Evolutionary conservation across 2,329 filamentous ascomycete genomes (phyloP), one percentile per base, ranked within the genome.

Genomic region (Penicillium psychrosexuale): DNA sequence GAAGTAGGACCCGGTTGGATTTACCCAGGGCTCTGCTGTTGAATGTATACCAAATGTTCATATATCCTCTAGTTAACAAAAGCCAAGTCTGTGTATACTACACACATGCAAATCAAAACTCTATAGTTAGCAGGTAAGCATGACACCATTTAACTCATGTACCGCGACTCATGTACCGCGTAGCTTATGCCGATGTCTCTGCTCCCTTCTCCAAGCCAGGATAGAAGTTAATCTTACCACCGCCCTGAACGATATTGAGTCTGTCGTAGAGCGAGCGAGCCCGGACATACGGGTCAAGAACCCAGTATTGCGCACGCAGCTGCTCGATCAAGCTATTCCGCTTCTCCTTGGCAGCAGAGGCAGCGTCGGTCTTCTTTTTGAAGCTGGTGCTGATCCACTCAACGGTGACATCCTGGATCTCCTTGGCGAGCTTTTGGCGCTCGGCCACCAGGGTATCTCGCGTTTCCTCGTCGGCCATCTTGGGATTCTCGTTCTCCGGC

Each of bases 231-330:
- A 93, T 75, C 67, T 81, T 81, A 1, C 91, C 92, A 11, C 79
- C 84, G 0, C 79, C 75, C 56, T 83, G 77, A 43, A 97, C 80
- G 57, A 94, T 77, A 1, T 91, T 90, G 12, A 81, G 82, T 57
- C 94, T 84, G 72, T 99, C 94, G 65, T 96, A 97, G 57, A 90
- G 75, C n/a, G 86, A 89, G 66, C 87, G 82, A 12, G 92, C 90
- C 37, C 94, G 81, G 30, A 97, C 71, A 71, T 93, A 96, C 0
- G 91, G 91, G 75, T 99, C 94, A 49, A 97, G 73, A 37, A 82
- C 80, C 93, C 94, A 99, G 76, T 97, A 99, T 63, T 89, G 89
- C 45, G 82, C 79, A 58, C 81, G 81, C 63, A 97, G 69, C 59
- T 82, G 75, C 47, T 80, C 80, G 2, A 89, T 86, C 28, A 94